Evolutionary conservation across 805 yeast genomes (phyloP).

Genomic region (Monosporozyma aquatica): DNA sequence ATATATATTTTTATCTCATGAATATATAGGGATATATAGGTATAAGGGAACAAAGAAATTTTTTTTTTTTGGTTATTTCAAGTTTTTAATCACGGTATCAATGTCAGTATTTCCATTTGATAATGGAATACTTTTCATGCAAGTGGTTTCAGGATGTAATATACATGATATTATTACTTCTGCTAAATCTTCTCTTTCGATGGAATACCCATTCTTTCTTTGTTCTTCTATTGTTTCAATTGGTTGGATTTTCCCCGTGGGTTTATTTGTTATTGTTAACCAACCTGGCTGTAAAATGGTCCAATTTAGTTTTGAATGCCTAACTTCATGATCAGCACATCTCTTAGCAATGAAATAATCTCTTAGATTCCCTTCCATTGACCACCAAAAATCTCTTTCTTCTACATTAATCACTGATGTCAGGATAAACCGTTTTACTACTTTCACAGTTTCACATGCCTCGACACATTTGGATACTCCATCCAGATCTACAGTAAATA

Average conservation of each 20-base stretch:
- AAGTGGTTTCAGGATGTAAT: conserved; percentile 30
- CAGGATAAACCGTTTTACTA: conserved; percentile 30
- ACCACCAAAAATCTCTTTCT: conserved; percentile 38
- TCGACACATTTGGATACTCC: conserved; percentile 50
- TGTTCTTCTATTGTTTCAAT: conserved; percentile 10
- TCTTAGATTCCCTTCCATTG: conserved; percentile 26
- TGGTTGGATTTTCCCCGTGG: conserved; percentile 35
- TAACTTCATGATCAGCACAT: conserved; percentile 44
- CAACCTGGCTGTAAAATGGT: conserved; percentile 49
- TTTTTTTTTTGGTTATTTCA: too few species aligned
- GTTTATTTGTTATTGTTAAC: conserved; percentile 19
- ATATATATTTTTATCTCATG: too few species aligned
- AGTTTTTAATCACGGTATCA: conserved; percentile 10
- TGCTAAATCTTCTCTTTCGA: conserved; percentile 51
- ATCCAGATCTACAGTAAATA: conserved; percentile 48
- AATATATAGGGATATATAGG: neutral
- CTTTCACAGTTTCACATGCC: conserved; percentile 38
- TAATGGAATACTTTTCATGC: conserved; percentile 29
- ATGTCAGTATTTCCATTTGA: conserved; percentile 34
- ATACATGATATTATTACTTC: conserved; percentile 33
- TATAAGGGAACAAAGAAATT: neutral
- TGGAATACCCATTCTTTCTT: conserved; percentile 15
- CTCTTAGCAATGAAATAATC: conserved; percentile 52
- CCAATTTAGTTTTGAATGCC: conserved; percentile 37
- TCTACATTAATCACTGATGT: conserved; percentile 48